phyloP scores from a whole-genome alignment of 2,329 filamentous ascomycete species.

The Ciborinia camelliae region DNA sequence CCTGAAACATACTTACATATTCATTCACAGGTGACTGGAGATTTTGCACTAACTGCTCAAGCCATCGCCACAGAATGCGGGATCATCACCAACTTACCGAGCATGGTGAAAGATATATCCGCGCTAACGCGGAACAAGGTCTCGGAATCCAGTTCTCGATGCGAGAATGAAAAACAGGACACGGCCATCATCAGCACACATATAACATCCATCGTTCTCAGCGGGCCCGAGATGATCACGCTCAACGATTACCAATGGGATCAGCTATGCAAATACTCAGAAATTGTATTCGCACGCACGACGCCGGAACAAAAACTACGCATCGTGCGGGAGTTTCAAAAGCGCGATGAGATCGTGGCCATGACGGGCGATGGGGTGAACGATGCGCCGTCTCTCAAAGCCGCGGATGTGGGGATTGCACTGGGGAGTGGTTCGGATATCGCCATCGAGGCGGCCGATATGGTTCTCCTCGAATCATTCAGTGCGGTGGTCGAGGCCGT shows the following conservation, averaged over 20 bases:
- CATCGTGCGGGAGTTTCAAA: conserved; percentile 62
- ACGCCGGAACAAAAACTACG: conserved; percentile 75
- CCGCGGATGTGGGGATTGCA: conserved; percentile 63
- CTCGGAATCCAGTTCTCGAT: not conserved
- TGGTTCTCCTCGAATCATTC: conserved; percentile 66
- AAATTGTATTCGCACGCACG: conserved; percentile 71
- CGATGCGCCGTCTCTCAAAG: conserved; percentile 52
- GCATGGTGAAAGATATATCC: conserved; percentile 22
- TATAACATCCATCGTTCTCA: conserved; percentile 53
- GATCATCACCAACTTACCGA: conserved; percentile 51
- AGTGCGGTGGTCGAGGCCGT: conserved; percentile 69
- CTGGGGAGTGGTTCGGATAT: conserved; percentile 57
- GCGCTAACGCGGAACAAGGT: conserved; percentile 4
- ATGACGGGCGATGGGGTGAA: conserved; percentile 51
- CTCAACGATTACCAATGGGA: conserved; percentile 67
- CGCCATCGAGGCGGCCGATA: conserved; percentile 59
- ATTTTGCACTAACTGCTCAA: conserved; percentile 68
- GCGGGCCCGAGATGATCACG: conserved; percentile 59
- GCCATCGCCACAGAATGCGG: conserved; percentile 69
- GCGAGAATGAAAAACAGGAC: not conserved
- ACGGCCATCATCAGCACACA: not conserved
- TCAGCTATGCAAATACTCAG: conserved; percentile 58
- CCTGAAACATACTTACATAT: not conserved
- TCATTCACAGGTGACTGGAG: conserved; percentile 54
- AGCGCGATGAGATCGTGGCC: conserved; percentile 50